Evolutionary conservation across 371 early-diverging fungal genomes (phyloP).

Genomic region (Coemansia sp.): DNA sequence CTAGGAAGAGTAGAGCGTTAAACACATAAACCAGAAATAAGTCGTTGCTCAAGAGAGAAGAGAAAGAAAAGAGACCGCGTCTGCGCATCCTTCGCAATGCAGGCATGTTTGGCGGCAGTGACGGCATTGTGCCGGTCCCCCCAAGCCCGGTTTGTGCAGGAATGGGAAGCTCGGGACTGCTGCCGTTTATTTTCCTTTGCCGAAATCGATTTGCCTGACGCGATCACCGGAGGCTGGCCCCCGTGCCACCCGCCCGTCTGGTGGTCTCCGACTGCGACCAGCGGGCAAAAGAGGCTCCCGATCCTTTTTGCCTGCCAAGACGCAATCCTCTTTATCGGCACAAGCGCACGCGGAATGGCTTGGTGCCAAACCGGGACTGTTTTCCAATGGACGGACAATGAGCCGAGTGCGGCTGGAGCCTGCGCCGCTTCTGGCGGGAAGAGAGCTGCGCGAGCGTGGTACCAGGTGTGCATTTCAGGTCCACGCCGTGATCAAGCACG

Average conservation of each 20-base stretch:
- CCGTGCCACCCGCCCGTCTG: background rate
- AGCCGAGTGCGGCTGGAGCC: background rate
- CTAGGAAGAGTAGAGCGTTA: constrained; percentile 2
- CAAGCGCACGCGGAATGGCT: background rate
- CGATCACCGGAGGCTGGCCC: background rate
- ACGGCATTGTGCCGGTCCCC: constrained; percentile 5
- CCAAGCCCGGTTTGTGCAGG: background rate
- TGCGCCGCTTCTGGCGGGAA: too few relatives aligned
- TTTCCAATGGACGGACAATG: background rate
- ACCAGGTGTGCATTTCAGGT: background rate
- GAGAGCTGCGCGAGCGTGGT: too few relatives aligned
- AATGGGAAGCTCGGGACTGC: background rate
- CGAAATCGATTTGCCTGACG: constrained; percentile 1
- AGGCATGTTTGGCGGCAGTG: constrained; percentile 3
- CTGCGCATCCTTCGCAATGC: background rate
- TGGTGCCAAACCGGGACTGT: background rate
- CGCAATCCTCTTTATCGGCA: background rate
- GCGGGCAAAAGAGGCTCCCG: too few relatives aligned
- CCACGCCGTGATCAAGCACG: background rate
- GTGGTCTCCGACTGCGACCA: background rate
- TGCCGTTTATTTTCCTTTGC: background rate
- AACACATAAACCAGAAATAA: constrained; percentile 2
- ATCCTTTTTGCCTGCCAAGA: too few relatives aligned
- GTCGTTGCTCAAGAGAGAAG: background rate
- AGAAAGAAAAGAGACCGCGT: constrained; percentile 3